phyloP scores from a whole-genome alignment of 1,284 basidiomycete genomes.

The Volvariella volvacea region DNA sequence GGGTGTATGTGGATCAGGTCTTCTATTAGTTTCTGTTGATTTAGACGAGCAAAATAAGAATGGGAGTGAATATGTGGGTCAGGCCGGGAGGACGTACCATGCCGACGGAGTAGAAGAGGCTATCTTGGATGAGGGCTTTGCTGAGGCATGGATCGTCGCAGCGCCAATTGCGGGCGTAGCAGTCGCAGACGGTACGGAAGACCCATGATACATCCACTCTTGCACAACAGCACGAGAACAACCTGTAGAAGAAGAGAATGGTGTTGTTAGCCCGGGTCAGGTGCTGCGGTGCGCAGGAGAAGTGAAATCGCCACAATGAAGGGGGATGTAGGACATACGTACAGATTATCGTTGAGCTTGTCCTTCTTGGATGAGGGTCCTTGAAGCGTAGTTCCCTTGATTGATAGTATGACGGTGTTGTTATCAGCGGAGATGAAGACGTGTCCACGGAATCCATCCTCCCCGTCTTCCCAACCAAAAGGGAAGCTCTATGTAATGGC shows the following conservation, averaged over 20 bases:
- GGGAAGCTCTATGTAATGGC: constrained; percentile 59
- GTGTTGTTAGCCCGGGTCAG: too few relatives aligned
- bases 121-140: constrained; percentile 81
- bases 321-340: constrained; percentile 5
- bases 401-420: constrained; percentile 80
- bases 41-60: constrained; percentile 3
- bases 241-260: constrained; percentile 11
- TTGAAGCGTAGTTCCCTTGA: constrained; percentile 87
- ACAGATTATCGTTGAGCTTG: constrained; percentile 93
- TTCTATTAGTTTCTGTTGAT: constrained; percentile 59
- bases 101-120: constrained; percentile 84
- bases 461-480: constrained; percentile 82
- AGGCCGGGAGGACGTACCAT: constrained; percentile 36
- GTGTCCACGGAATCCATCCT: constrained; percentile 88
- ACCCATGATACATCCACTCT: constrained; percentile 87
- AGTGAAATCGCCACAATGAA: neutral
- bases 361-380: constrained; percentile 89
- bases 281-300: constrained; percentile 14
- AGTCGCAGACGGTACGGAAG: constrained; percentile 82
- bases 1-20: constrained; percentile 84
- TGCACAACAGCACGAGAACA: constrained; percentile 98
- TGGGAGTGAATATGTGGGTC: neutral
- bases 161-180: constrained; percentile 63
- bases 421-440: constrained; percentile 80
- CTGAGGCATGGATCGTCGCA: constrained; percentile 86